Evolutionary conservation across 177 flowering plant species (phyloP), one percentile per base, ranked within the genome.

Genomic region (Vitis hybrid): DNA sequence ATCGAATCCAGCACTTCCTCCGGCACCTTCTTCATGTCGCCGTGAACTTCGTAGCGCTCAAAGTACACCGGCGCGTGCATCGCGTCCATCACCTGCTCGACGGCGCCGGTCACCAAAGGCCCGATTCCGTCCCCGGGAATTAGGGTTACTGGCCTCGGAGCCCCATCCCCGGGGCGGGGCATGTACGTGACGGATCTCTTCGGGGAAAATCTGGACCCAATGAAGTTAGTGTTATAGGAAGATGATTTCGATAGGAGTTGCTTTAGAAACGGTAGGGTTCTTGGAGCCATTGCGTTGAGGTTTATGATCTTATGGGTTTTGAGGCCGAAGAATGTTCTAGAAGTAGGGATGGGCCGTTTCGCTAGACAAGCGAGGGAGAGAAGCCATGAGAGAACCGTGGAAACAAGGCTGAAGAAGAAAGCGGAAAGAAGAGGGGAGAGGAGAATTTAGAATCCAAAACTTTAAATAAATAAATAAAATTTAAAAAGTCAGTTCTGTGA

Each of bases 41-140:
- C 88, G 64, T 76, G 84, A 19, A 81, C 80, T 3, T 83, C 86
- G 66, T 68, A 83, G 68, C 49, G 48, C 80, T 85, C 88, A 69
- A 85, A 85, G 76, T 75, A 83, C 1, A 85, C 74, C 53, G 88
- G 88, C 45, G 88, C 86, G 77, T 81, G 88, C 83, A 85, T 85
- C 73, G 80, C 86, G 9, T 77, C 81, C 86, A 85, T 81, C 55
- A 85, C 88, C 64, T 85, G 85, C 74, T 85, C 88, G 58, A 85
- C 85, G n/a, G 88, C 85, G 45, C 70, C 71, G 51, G 88, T 85
- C 16, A 85, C 88, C 58, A 83, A 76, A n/a, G 88, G 88, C 0
- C 86, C 88, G 69, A 85, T 81, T n/a, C 88, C 88, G 67, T 85
- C 88, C 1, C 88, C 88, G 13, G 88, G 84, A 12, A 85, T 80